Evolutionary conservation across 192 early-diverging fungal species (phyloP).

Genomic region (Linderina pennispora): DNA sequence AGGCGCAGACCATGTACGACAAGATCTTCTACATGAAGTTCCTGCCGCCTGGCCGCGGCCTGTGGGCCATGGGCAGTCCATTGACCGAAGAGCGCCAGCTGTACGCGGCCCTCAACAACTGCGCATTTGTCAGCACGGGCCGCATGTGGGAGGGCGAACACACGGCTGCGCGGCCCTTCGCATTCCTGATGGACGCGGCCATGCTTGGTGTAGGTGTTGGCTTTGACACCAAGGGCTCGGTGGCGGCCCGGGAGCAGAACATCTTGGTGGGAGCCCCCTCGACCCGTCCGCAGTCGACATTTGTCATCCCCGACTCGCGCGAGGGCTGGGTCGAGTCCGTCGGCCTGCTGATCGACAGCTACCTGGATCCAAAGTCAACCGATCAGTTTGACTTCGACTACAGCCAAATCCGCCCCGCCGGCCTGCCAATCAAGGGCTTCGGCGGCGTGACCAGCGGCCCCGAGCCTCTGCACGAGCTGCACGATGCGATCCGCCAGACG

Average conservation of each 20-base stretch:
- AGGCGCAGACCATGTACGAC: conserved; percentile 46
- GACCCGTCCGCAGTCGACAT: neutral
- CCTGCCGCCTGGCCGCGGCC: conserved; percentile 45
- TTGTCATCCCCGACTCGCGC: conserved; percentile 37
- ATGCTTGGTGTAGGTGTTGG: conserved; percentile 53
- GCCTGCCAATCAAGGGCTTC: conserved; percentile 41
- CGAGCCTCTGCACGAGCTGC: conserved; percentile 31
- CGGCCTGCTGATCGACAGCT: conserved; percentile 37
- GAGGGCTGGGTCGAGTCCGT: conserved; percentile 48
- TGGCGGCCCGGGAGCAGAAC: neutral
- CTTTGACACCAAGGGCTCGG: conserved; percentile 45
- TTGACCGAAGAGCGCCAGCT: conserved; percentile 41
- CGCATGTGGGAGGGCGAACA: conserved; percentile 37
- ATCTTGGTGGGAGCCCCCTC: neutral
- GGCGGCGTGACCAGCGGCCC: conserved; percentile 43
- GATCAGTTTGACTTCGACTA: conserved; percentile 25
- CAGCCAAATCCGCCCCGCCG: conserved; percentile 16
- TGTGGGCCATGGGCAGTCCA: conserved; percentile 49
- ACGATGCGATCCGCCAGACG: conserved; percentile 15
- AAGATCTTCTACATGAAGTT: conserved; percentile 49
- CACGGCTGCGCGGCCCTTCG: conserved; percentile 25
- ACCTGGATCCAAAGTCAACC: conserved; percentile 5
- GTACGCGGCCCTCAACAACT: conserved; percentile 48
- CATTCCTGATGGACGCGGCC: conserved; percentile 44
- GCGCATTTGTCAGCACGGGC: conserved; percentile 46